Base-by-base conservation (phyloP, 1,139 yeast genomes). In the Pichia sp. region DNA sequence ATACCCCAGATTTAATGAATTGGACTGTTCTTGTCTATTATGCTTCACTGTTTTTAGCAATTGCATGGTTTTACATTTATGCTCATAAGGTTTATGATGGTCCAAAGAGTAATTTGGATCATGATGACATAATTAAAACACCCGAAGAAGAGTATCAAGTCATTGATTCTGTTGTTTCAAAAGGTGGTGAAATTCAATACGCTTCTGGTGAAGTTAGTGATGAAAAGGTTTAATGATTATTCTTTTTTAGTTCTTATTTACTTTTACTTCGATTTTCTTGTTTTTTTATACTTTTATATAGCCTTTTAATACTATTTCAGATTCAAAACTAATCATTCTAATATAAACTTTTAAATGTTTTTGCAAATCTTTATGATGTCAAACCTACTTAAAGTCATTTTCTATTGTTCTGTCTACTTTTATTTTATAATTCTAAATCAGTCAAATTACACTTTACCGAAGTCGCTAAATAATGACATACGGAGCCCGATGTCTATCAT, bases 21-120 rank as follows among this genome's bases (percentile, higher is more conserved):
- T 84, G 88, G 87, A 85, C 90, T 0, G 77, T 72, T 22, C 75
- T 83, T 38, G 88, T 84, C 18, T 84, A 77, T 66, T 83, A 81
- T 62, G 89, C 87, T 2, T 81, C 87, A 14, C 71, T 83, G 76
- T 60, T 79, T 25, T 52, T 82, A 36, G 78, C 81, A 2, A 60
- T 74, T 27, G 60, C 73, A 1, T 84, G 84, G 80, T 84, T 71
- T 64, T 63, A 68, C 49, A 67, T 76, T 13, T 81, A 80, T 60
- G 90, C 89, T 31, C 80, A 74, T 60, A 81, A 77, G 62, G 76
- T 83, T 76, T 84, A 83, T 71, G 67, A 70, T 49, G 91, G 91
- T n/a, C 91, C 90, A 44, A 79, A 73, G 66, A 74, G 81, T 60
- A 81, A 81, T 64, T 68, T 79, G 61, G 80, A 74, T 48, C 68